Percentiles rank a stretch among this genome's conserved stretches.
phyloP scores from a whole-genome alignment of 371 early-diverging fungal species.

The Mucor ambiguus region DNA sequence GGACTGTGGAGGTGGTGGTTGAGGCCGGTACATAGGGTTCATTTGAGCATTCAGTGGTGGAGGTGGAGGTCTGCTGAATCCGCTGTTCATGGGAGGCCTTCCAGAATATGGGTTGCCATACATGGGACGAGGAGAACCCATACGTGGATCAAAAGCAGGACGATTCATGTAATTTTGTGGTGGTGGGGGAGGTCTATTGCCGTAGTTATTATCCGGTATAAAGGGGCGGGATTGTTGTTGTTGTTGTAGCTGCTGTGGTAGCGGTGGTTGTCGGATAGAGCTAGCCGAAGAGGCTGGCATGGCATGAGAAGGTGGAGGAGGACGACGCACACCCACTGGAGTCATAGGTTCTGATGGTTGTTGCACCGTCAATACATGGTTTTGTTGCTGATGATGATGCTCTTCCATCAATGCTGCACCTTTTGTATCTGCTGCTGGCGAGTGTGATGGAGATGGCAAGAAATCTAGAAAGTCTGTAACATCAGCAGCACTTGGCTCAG shows the following conservation, averaged over 20 bases:
- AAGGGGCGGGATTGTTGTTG: background rate
- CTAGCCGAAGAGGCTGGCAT: background rate
- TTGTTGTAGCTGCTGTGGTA: background rate
- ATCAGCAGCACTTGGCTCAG: conserved; percentile 55
- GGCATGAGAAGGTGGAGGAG: background rate
- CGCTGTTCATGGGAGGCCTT: conserved; percentile 10
- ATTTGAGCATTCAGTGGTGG: conserved; percentile 1
- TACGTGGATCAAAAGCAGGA: conserved; percentile 19
- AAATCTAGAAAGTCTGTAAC: conserved; percentile 52
- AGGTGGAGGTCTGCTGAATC: conserved; percentile 17
- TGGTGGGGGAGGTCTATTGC: background rate
- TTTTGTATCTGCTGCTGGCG: conserved; percentile 26
- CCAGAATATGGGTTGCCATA: background rate
- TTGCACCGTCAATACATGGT: background rate
- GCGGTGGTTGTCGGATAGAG: conserved; percentile 10
- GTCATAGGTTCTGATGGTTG: background rate
- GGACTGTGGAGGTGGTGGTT: background rate
- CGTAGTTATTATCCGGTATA: background rate
- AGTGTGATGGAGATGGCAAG: conserved; percentile 49
- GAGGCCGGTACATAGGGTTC: conserved; percentile 9
- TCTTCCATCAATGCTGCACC: conserved; percentile 36
- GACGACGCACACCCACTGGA: background rate
- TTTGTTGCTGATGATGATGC: conserved; percentile 11
- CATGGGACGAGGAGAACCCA: conserved; percentile 16
- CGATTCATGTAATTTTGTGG: conserved; percentile 12